Conservation (phyloP, 2,329 filamentous ascomycete genomes). For the Sordariomycetes sp. region DNA sequence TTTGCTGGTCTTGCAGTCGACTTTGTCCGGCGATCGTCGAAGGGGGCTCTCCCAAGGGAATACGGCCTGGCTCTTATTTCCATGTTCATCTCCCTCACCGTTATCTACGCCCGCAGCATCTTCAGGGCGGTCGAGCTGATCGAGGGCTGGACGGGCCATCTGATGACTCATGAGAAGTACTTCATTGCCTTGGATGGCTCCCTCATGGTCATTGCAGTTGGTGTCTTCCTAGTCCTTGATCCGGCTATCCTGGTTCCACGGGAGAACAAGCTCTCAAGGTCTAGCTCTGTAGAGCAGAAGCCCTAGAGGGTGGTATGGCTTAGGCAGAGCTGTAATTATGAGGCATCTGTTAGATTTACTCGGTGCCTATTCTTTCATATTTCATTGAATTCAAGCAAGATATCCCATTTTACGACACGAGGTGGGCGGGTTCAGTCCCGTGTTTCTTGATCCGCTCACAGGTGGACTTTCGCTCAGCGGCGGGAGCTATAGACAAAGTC, state of each 20-base stretch:
- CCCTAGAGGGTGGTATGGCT: background rate
- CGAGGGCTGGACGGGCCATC: slow-evolving; percentile 35
- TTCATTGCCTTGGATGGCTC: slow-evolving; percentile 37
- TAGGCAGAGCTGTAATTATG: background rate
- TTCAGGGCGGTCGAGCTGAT: slow-evolving; percentile 38
- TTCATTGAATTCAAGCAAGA: too few relatives aligned
- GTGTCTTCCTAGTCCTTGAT: slow-evolving; percentile 30
- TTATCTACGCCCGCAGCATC: slow-evolving; percentile 35
- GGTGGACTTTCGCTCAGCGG: slow-evolving; percentile 15
- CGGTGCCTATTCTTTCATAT: too few relatives aligned
- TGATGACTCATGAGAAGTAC: slow-evolving; percentile 37
- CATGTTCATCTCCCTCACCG: slow-evolving; percentile 27
- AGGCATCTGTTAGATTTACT: too few relatives aligned
- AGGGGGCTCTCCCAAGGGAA: slow-evolving; percentile 17
- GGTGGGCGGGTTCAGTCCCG: background rate
- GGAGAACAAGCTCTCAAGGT: background rate
- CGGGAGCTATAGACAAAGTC: slow-evolving; percentile 20
- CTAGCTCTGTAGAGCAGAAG: background rate
- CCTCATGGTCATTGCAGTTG: slow-evolving; percentile 35
- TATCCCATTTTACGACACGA: too few relatives aligned
- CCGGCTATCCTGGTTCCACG: slow-evolving; percentile 12
- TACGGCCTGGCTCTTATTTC: slow-evolving; percentile 19
- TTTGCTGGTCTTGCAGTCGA: slow-evolving; percentile 26
- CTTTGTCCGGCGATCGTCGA: slow-evolving; percentile 24
- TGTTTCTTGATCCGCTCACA: slow-evolving; percentile 2